Evolutionary conservation across 257 asterid species (phyloP).

Genomic region (Scutellaria minor): DNA sequence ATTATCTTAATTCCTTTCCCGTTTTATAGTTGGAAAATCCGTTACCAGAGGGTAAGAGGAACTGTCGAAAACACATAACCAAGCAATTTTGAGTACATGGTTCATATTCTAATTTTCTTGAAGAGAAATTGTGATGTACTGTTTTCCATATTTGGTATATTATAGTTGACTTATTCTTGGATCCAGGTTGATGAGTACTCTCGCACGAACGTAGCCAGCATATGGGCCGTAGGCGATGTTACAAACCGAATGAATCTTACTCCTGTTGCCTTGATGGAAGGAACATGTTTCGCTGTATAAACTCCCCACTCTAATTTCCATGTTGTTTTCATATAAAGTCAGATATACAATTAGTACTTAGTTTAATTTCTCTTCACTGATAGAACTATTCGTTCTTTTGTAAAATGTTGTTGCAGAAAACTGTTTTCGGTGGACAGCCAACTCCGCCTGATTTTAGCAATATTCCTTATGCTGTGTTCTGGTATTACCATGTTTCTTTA

Average conservation of each 20-base stretch:
- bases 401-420: conserved; percentile 65
- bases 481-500: conserved; percentile 53
- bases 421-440: conserved; percentile 88
- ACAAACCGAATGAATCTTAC: conserved; percentile 94
- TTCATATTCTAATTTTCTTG: not conserved
- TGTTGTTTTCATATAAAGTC: not conserved
- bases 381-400: not conserved
- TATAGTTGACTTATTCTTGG: conserved; percentile 26
- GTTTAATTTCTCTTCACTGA: not conserved
- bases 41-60: not conserved
- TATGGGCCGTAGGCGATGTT: conserved; percentile 97
- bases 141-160: conserved; percentile 19
- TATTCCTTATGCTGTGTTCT: conserved; percentile 89
- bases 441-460: conserved; percentile 63
- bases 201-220: conserved; percentile 83
- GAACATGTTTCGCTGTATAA: conserved; percentile 79
- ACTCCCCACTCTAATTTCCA: not conserved
- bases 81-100: no score
- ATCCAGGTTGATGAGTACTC: conserved; percentile 79
- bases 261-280: conserved; percentile 99
- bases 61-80: not conserved
- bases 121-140: conserved; percentile 4
- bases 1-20: not conserved
- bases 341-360: not conserved
- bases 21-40: not conserved